Evolutionary conservation across 2,329 filamentous ascomycete genomes (phyloP).

Genomic region (Zymoseptoria crescenta): DNA sequence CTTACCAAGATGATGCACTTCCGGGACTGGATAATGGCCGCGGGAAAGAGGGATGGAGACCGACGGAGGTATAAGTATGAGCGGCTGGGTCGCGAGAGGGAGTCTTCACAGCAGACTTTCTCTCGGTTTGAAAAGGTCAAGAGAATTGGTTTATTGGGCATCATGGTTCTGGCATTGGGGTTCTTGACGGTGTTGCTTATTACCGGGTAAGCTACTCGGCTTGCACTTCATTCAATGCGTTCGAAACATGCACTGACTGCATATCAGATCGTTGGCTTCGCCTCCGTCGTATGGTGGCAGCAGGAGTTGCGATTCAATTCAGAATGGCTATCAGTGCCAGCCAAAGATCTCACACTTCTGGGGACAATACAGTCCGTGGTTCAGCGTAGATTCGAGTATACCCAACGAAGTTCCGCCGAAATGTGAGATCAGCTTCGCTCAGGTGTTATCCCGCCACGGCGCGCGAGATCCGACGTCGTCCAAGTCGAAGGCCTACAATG

Average conservation of each 20-base stretch:
- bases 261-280: slow-evolving; percentile 2
- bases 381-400: slow-evolving; percentile 62
- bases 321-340: slow-evolving; percentile 55
- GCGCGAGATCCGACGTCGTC: slow-evolving; percentile 67
- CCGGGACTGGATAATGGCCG: neutral
- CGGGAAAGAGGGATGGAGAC: neutral
- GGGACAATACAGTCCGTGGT: slow-evolving; percentile 83
- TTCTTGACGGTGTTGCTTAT: neutral
- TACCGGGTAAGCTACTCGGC: neutral
- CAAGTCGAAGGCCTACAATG: slow-evolving; percentile 58
- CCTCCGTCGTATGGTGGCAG: neutral
- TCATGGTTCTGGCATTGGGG: neutral
- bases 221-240: too few species aligned
- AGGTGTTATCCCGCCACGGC: slow-evolving; percentile 76
- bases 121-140: neutral
- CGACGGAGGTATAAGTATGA: slow-evolving; percentile 3
- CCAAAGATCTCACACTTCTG: slow-evolving; percentile 58
- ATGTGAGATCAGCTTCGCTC: slow-evolving; percentile 73
- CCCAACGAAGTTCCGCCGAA: slow-evolving; percentile 51
- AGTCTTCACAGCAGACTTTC: neutral
- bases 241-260: neutral
- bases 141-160: neutral
- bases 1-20: neutral
- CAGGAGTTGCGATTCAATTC: slow-evolving; percentile 20
- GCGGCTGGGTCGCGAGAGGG: neutral